A percentile compares a stretch with the other conserved stretches of the same genome.
Conservation (phyloP, 257 asterid genomes). For the Voacanga thouarsii region DNA sequence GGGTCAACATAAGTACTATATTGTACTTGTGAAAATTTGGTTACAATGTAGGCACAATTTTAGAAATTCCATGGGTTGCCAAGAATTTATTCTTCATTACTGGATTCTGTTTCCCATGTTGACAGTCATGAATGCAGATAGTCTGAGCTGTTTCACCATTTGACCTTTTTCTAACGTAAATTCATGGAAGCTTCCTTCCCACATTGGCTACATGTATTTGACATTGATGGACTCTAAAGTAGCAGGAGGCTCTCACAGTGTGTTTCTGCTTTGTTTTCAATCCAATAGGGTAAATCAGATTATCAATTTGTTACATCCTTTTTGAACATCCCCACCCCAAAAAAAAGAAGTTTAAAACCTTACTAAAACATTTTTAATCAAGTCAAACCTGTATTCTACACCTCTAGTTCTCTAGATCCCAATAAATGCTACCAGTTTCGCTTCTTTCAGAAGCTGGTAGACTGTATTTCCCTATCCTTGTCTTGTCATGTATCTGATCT, state of each 20-base stretch:
- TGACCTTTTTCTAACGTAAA: neutral
- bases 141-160: neutral
- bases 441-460: neutral
- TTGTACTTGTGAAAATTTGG: no score
- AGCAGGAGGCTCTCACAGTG: neutral
- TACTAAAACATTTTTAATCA: neutral
- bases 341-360: neutral
- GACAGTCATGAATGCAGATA: neutral
- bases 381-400: neutral
- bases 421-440: neutral
- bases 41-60: no score
- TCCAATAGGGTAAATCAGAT: neutral
- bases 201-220: neutral
- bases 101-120: neutral
- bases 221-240: no score
- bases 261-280: neutral
- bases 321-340: neutral
- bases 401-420: neutral
- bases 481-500: no score
- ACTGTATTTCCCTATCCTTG: neutral
- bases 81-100: no score
- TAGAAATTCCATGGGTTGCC: no score
- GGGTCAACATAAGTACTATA: neutral
- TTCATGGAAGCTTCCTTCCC: neutral
- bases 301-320: neutral